A percentile compares a stretch with the other conserved stretches of the same genome.
Evolutionary conservation across 129 eudicot genomes (phyloP).

Genomic region (Daucus carota): DNA sequence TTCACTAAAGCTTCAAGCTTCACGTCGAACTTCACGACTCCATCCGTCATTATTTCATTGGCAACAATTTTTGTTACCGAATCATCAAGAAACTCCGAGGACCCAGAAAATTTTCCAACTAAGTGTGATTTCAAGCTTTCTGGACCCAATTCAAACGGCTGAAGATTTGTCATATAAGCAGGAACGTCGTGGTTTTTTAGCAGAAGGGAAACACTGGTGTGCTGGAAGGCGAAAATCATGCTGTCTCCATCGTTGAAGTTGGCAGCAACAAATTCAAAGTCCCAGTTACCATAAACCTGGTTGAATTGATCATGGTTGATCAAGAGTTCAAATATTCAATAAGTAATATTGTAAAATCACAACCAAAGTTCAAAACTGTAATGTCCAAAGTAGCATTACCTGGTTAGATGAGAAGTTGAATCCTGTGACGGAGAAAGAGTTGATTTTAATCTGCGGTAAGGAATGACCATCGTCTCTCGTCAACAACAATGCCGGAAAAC

Average conservation of each 20-base stretch:
- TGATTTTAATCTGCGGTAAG: background rate
- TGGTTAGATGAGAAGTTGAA: background rate
- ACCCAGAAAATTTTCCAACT: background rate
- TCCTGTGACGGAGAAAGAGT: background rate
- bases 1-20: background rate
- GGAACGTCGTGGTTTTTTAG: background rate
- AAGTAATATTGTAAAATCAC: background rate
- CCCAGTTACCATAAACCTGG: background rate
- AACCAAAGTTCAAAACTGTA: too few relatives aligned
- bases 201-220: background rate
- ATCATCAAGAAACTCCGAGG: background rate
- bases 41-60: background rate
- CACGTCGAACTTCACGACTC: background rate
- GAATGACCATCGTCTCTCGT: background rate
- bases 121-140: background rate
- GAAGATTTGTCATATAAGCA: background rate
- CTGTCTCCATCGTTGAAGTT: background rate
- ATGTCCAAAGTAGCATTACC: background rate
- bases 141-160: conserved; percentile 7
- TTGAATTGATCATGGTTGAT: background rate
- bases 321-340: too few relatives aligned
- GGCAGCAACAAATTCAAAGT: background rate
- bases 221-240: background rate
- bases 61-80: too few relatives aligned
- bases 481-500: background rate